These are phyloP conservation scores for Beauveria sp. DNA, from an alignment of 2,329 filamentous ascomycete genomes.

Conservation along the genomic window DNA sequence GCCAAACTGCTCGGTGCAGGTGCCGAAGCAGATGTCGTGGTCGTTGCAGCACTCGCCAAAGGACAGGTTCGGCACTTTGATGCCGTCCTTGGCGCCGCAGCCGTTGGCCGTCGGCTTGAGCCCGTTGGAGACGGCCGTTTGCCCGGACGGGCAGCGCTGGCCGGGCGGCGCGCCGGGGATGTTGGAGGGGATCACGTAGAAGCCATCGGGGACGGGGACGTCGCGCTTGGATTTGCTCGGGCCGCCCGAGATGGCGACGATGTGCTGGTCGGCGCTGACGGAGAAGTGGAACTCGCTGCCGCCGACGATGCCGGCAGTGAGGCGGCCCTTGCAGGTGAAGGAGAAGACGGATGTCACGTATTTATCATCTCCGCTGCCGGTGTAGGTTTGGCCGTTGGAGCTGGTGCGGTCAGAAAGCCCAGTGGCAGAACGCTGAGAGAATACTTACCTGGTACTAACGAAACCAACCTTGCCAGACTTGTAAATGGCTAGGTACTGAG, in stretches of 20 bases:
- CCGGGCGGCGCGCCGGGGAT: background rate
- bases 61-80: constrained; percentile 1
- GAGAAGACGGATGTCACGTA: constrained; percentile 5
- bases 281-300: constrained; percentile 4
- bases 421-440: no score
- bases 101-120: constrained; percentile 4
- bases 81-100: constrained; percentile 8
- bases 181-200: background rate
- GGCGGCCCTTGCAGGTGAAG: constrained; percentile 3
- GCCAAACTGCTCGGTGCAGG: constrained; percentile 5
- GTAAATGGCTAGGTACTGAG: constrained; percentile 1
- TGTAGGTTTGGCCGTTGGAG: constrained; percentile 6
- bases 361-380: background rate
- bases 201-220: constrained; percentile 6
- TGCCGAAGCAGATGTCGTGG: constrained; percentile 8
- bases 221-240: background rate
- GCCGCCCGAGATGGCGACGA: background rate
- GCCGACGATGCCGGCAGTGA: background rate
- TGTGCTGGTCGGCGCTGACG: background rate
- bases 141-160: constrained; percentile 1
- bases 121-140: background rate
- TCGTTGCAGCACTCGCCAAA: constrained; percentile 10
- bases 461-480: constrained; percentile 9
- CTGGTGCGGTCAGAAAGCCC: background rate
- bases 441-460: constrained; percentile 1